Base-by-base conservation (phyloP, 495 filamentous ascomycete species). In the Neurospora sp. region DNA sequence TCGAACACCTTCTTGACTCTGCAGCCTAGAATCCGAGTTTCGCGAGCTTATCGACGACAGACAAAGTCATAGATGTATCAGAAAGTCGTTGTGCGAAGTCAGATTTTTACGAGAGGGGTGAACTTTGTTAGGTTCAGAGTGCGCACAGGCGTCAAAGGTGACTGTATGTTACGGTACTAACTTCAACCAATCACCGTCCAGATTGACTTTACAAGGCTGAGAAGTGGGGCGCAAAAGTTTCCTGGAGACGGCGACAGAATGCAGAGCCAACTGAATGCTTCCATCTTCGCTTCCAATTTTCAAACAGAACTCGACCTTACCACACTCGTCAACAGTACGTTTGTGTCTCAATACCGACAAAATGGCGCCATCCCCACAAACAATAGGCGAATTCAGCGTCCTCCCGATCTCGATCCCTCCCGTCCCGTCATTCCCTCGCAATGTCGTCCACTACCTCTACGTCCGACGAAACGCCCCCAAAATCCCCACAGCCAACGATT, bases 361-460 rank as follows among this genome's bases (percentile, higher is more conserved):
- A 20, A 84, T 84, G 82, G 69, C 82, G 41, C 74, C 75, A 48
- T 59, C 48, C 9, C 76, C 76, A 4, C 5, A 73, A 31, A 75
- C 75, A 27, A 78, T 85, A 14, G 83, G 81, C 12, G 87, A 84
- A 14, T 89, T 88, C 77, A 80, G 81, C 14, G 77, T 85, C 59
- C 83, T 89, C 3, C 86, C 84, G 18, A 69, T 95, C 22, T 83
- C 87, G 18, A 85, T 94, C 14, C 92, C 92, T 2, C 76, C 85
- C 20, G 79, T 88, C n/a, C 83, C 89, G 2, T 84, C 89, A 5
- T 89, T 84, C 75, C 87, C 88, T 8, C 78, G 84, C 20, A 75
- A 85, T n/a, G 87, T 86, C 73, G 88, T 85, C 68, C 96, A 99
- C 83, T 92, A 93, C 83, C 85, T 98, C 79, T 97, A 97, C 82